phyloP scores from a whole-genome alignment of 164 flowering plant species.

The Nelumbo lutea region DNA sequence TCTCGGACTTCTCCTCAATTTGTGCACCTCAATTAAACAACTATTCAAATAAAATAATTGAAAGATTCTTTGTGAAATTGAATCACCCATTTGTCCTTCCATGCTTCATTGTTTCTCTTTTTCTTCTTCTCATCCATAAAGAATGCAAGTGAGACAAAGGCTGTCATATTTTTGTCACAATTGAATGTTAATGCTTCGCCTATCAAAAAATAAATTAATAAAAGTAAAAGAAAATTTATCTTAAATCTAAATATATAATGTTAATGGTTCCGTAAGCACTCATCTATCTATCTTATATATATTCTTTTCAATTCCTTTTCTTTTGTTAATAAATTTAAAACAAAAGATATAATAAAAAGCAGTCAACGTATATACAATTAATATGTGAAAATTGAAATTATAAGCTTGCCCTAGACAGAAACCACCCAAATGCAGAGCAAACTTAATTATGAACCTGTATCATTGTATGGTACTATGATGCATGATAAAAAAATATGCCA shows the following conservation, averaged over 20 bases:
- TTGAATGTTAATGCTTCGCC: background rate
- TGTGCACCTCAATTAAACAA: conserved; percentile 12
- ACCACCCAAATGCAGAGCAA: too few relatives aligned
- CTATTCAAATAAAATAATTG: background rate
- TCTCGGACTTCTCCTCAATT: conserved; percentile 12
- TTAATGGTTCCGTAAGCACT: background rate
- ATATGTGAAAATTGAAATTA: too few relatives aligned
- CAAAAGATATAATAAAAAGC: too few relatives aligned
- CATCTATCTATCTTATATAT: background rate
- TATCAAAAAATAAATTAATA: too few relatives aligned
- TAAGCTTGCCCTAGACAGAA: too few relatives aligned
- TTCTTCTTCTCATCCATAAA: background rate
- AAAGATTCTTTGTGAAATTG: conserved; percentile 7
- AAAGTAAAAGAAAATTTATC: too few relatives aligned
- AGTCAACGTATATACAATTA: too few relatives aligned
- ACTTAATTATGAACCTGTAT: too few relatives aligned
- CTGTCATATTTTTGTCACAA: background rate
- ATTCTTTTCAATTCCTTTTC: background rate
- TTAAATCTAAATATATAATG: background rate
- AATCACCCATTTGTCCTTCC: background rate
- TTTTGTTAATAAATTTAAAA: background rate
- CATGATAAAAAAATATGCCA: too few relatives aligned
- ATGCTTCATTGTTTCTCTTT: background rate
- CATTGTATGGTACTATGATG: too few relatives aligned
- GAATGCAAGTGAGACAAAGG: background rate